Evolutionary conservation across 2,329 filamentous ascomycete species (phyloP).

Genomic region (Aspergillus sp.): DNA sequence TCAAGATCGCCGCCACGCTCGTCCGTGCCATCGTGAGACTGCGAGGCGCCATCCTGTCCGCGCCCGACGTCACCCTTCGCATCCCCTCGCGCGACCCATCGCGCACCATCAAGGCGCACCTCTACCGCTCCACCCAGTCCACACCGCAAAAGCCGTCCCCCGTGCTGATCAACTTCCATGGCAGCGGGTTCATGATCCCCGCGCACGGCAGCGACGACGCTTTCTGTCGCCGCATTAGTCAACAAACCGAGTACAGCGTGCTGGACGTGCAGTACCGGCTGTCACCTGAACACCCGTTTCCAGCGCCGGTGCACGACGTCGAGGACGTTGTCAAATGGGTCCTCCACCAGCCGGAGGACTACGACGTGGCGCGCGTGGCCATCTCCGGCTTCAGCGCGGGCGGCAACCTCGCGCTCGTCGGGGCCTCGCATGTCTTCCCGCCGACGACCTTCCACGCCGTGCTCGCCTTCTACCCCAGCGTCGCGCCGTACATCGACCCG

Average conservation of each 20-base stretch:
- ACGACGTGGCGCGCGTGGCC: constrained; percentile 28
- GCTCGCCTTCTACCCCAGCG: constrained; percentile 31
- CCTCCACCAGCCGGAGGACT: constrained; percentile 26
- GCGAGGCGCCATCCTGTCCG: constrained; percentile 4
- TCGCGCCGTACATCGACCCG: constrained; percentile 15
- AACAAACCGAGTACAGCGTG: constrained; percentile 26
- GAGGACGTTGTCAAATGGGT: constrained; percentile 35
- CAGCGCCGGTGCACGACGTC: constrained; percentile 36
- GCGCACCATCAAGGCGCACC: constrained; percentile 27
- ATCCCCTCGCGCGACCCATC: constrained; percentile 19
- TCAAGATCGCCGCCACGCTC: background rate
- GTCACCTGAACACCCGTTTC: constrained; percentile 39
- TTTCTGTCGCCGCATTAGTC: constrained; percentile 24
- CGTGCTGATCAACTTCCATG: constrained; percentile 30
- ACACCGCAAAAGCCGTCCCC: constrained; percentile 9
- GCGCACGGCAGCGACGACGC: constrained; percentile 28
- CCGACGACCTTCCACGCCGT: constrained; percentile 22
- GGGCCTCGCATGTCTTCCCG: constrained; percentile 1
- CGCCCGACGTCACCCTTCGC: constrained; percentile 21
- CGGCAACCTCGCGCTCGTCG: constrained; percentile 30
- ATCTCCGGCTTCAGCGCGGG: constrained; percentile 45
- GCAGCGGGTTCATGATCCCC: constrained; percentile 29
- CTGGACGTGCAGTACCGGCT: constrained; percentile 40
- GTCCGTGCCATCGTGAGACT: background rate
- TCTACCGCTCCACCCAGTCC: constrained; percentile 22